Evolutionary conservation across 2,329 filamentous ascomycete species (phyloP).

Genomic region (Decorospora gaudefroyi): DNA sequence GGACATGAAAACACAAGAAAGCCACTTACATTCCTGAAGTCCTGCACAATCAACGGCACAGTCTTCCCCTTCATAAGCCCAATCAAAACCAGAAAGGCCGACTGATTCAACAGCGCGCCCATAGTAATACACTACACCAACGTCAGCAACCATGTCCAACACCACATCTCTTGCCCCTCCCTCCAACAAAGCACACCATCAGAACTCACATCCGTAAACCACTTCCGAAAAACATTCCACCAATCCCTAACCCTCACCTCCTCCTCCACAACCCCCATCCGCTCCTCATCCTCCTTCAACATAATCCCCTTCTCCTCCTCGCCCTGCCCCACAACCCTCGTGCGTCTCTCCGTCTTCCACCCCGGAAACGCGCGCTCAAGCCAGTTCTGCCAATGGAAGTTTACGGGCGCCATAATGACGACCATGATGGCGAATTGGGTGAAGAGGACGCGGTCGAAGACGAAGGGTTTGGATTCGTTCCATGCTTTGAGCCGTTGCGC

Average conservation of each 20-base stretch:
- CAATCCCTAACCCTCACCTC: constrained; percentile 41
- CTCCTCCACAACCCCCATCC: constrained; percentile 34
- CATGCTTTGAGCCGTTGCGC: constrained; percentile 46
- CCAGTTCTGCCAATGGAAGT: constrained; percentile 83
- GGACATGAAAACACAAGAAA: constrained; percentile 23
- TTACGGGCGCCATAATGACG: constrained; percentile 74
- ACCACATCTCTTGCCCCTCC: not conserved
- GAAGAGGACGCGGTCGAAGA: constrained; percentile 47
- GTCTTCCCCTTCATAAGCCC: constrained; percentile 54
- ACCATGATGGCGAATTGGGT: constrained; percentile 61
- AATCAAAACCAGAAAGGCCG: constrained; percentile 66
- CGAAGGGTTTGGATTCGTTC: constrained; percentile 42
- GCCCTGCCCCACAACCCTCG: constrained; percentile 20
- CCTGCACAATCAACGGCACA: constrained; percentile 34
- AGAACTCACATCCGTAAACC: constrained; percentile 61
- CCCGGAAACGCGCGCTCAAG: constrained; percentile 77
- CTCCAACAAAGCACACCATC: not conserved
- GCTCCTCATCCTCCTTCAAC: constrained; percentile 34
- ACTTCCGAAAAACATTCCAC: constrained; percentile 69
- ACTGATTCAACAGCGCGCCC: constrained; percentile 67
- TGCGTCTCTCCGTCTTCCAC: constrained; percentile 36
- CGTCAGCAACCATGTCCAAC: constrained; percentile 20
- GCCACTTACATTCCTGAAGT: constrained; percentile 47
- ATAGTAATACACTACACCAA: constrained; percentile 59
- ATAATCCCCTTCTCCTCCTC: constrained; percentile 40